These are phyloP conservation scores for Penicillium frequentans DNA, from an alignment of 2,329 filamentous ascomycete genomes.

Conservation along the genomic window DNA sequence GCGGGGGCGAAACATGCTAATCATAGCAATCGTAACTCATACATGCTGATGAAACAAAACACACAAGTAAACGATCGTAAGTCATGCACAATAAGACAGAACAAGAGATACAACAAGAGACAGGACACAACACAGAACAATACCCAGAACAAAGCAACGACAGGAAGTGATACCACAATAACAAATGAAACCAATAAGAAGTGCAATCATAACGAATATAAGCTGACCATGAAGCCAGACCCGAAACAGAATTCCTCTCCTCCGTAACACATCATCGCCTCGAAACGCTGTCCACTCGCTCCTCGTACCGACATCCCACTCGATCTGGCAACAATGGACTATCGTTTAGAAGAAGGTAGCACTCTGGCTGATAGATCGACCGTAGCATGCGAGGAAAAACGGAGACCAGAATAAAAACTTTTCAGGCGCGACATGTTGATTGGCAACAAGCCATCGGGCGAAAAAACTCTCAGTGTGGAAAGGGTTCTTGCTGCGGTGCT, in stretches of 20 bases:
- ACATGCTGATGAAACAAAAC: no score
- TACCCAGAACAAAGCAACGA: not conserved
- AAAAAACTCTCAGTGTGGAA: conserved; percentile 30
- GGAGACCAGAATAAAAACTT: conserved; percentile 33
- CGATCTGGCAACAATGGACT: not conserved
- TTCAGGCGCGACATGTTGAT: conserved; percentile 12
- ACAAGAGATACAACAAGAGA: not conserved
- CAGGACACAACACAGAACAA: not conserved
- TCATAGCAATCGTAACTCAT: not conserved
- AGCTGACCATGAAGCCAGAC: not conserved
- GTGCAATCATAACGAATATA: not conserved
- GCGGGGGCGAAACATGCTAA: not conserved
- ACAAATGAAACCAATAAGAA: not conserved
- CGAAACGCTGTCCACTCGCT: not conserved
- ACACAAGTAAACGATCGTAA: no score
- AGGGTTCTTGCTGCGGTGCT: conserved; percentile 30
- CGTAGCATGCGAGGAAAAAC: conserved; percentile 36
- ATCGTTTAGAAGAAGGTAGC: conserved; percentile 21
- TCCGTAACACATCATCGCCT: not conserved
- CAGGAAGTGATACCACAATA: not conserved
- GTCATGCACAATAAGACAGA: not conserved
- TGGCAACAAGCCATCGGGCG: conserved; percentile 31
- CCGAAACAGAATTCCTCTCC: not conserved
- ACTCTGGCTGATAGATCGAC: conserved; percentile 28
- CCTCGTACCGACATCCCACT: not conserved